Conservation (phyloP, 768 basidiomycete species). For the Naganishia friedmannii region DNA sequence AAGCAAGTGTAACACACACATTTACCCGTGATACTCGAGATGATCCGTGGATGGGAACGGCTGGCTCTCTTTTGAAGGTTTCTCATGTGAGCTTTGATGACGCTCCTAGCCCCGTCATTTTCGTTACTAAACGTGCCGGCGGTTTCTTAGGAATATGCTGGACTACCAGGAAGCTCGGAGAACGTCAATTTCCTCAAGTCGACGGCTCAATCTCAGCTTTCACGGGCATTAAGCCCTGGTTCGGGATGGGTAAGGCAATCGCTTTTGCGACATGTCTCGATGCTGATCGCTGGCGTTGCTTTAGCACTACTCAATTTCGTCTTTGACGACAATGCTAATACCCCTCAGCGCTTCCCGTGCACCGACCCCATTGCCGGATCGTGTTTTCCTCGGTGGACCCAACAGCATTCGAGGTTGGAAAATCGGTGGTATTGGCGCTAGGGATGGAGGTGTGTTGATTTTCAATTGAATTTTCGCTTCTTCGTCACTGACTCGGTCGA, state of each 20-base stretch:
- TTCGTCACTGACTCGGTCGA: not conserved
- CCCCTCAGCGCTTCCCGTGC: slow-evolving; percentile 58
- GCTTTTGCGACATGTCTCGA: not conserved
- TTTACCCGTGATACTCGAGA: slow-evolving; percentile 74
- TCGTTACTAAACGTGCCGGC: not conserved
- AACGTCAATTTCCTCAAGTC: slow-evolving; percentile 67
- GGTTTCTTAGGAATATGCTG: slow-evolving; percentile 60
- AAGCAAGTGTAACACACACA: slow-evolving; percentile 78
- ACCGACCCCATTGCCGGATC: slow-evolving; percentile 58
- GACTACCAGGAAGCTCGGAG: slow-evolving; percentile 67
- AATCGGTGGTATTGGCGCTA: slow-evolving; percentile 46
- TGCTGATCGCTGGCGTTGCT: slow-evolving; percentile 3
- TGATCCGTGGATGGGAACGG: slow-evolving; percentile 62
- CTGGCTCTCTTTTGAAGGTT: slow-evolving; percentile 64
- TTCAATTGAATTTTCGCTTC: not conserved
- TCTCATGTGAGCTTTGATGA: slow-evolving; percentile 51
- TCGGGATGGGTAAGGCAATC: slow-evolving; percentile 57
- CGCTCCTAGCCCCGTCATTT: not conserved
- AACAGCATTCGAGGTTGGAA: slow-evolving; percentile 64
- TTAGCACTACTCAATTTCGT: slow-evolving; percentile 74
- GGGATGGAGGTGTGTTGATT: slow-evolving; percentile 38
- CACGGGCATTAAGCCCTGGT: slow-evolving; percentile 61
- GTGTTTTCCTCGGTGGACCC: slow-evolving; percentile 91
- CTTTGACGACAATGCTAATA: slow-evolving; percentile 68
- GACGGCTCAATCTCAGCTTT: slow-evolving; percentile 65